phyloP scores from a whole-genome alignment of 2,329 filamentous ascomycete species.

The Beauveria asiatica region DNA sequence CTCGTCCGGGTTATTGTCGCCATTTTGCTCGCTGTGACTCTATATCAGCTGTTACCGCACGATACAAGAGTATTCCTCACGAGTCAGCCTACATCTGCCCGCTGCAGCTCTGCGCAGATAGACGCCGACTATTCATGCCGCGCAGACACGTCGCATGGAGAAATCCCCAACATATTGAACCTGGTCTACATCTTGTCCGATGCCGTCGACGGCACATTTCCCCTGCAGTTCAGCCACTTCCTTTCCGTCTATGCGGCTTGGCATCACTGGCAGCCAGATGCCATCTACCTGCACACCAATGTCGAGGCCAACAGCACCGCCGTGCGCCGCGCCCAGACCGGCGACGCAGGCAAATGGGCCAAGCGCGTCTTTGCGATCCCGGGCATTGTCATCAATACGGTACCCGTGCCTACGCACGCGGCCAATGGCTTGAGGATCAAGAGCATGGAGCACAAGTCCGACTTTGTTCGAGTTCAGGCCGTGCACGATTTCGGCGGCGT shows the following conservation, averaged over 20 bases:
- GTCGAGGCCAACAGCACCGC: slow-evolving; percentile 25
- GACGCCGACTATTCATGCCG: background rate
- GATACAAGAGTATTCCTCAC: background rate
- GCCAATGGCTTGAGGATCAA: slow-evolving; percentile 14
- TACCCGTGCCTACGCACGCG: slow-evolving; percentile 11
- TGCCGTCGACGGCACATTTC: slow-evolving; percentile 13
- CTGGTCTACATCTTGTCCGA: slow-evolving; percentile 18
- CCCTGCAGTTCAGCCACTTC: slow-evolving; percentile 19
- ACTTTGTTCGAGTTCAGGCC: slow-evolving; percentile 17
- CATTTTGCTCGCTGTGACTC: background rate
- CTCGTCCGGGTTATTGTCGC: background rate
- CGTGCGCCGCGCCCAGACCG: slow-evolving; percentile 11
- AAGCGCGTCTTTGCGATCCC: slow-evolving; percentile 18
- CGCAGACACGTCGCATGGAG: background rate
- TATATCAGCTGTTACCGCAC: background rate
- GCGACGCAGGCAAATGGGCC: slow-evolving; percentile 17
- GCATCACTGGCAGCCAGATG: slow-evolving; percentile 15
- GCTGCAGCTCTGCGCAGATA: background rate
- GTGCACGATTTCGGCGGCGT: slow-evolving; percentile 17
- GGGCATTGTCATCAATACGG: slow-evolving; percentile 25
- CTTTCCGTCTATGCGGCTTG: slow-evolving; percentile 18
- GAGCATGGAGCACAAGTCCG: slow-evolving; percentile 15
- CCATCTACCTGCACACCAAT: slow-evolving; percentile 22
- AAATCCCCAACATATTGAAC: slow-evolving; percentile 20
- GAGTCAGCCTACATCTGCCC: background rate